Base-by-base conservation (phyloP, 2,329 filamentous ascomycete genomes). In the Amylocarpus encephaloides region DNA sequence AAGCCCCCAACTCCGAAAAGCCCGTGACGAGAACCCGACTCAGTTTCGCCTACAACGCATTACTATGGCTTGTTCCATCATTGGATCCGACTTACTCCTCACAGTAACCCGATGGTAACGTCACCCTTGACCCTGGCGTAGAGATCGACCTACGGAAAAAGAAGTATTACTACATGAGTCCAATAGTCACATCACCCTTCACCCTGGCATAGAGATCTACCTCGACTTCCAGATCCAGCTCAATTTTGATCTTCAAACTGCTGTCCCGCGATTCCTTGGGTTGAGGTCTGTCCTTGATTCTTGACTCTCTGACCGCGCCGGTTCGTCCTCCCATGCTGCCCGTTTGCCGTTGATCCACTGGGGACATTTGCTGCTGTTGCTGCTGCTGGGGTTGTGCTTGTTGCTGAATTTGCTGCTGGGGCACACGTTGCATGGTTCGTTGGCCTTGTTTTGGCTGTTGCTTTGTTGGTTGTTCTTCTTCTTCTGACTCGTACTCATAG, bases 161-260 rank as follows among this genome's bases (percentile, higher is more conserved):
- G 53, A 49, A 35, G 22, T 43, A 50, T 53, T 51, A 58, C 50
- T 55, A 61, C 61, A 65, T 64, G 49, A 64, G 48, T 44, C 67
- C 67, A 53, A 70, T 68, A 11, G 66, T 69, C 7, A 70, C 59
- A 56, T 65, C 63, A 53, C 63, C 63, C 53, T 66, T 66, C 35
- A 66, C 64, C 29, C 62, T 56, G n/a, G 67, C 67, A 51, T 70
- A 69, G 50, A 69, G 64, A 62, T 69, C 67, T 63, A 69, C 67
- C 67, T 69, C 62, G 43, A 65, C 63, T 62, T 66, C 64, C 36
- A 64, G 62, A 63, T 71, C 68, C 52, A 71, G 48, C 60, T 71
- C 68, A 53, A 71, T 68, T 60, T 70, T 69, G 56, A 71, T 67
- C 61, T 70, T 70, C 57, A 70, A 55, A 52, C 61, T 65, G 56